phyloP scores from a whole-genome alignment of 1,284 basidiomycete genomes.

The Rhodotorula sp. region DNA sequence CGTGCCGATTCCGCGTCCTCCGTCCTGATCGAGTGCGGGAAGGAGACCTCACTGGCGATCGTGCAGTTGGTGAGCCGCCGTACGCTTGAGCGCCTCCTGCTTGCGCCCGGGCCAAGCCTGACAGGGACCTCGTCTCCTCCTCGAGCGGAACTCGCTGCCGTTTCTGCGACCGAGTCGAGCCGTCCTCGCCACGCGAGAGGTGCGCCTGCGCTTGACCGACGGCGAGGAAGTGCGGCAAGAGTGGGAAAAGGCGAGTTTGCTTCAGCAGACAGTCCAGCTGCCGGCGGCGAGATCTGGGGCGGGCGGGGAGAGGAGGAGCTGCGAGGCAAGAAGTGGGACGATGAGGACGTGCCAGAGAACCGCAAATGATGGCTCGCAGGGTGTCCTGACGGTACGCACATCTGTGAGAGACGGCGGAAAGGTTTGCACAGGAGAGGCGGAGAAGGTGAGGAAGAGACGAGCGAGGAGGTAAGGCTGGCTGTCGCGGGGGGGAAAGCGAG shows the following conservation, averaged over 20 bases:
- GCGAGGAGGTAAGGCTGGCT: conserved; percentile 4
- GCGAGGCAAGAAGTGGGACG: neutral
- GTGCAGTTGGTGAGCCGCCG: neutral
- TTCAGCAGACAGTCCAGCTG: too few relatives aligned
- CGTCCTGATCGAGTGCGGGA: conserved; percentile 17
- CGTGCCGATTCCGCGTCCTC: neutral
- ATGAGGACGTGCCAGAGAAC: neutral
- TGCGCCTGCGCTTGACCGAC: conserved; percentile 1
- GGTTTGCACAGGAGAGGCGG: neutral
- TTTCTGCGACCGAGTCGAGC: neutral
- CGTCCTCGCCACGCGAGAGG: neutral
- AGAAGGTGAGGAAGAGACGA: neutral
- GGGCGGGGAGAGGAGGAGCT: too few relatives aligned
- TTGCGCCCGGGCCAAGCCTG: neutral
- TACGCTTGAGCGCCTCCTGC: too few relatives aligned
- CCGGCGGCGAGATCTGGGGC: too few relatives aligned
- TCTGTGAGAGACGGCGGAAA: conserved; percentile 1
- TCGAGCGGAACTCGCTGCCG: neutral
- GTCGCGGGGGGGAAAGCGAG: conserved; percentile 9
- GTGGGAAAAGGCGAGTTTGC: too few relatives aligned
- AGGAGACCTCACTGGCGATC: conserved; percentile 7
- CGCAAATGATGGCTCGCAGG: conserved; percentile 12
- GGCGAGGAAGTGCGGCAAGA: neutral
- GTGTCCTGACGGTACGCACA: neutral
- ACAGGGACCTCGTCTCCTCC: neutral